Conservation (phyloP, 331 rosid species). For the Quercus phellos region DNA sequence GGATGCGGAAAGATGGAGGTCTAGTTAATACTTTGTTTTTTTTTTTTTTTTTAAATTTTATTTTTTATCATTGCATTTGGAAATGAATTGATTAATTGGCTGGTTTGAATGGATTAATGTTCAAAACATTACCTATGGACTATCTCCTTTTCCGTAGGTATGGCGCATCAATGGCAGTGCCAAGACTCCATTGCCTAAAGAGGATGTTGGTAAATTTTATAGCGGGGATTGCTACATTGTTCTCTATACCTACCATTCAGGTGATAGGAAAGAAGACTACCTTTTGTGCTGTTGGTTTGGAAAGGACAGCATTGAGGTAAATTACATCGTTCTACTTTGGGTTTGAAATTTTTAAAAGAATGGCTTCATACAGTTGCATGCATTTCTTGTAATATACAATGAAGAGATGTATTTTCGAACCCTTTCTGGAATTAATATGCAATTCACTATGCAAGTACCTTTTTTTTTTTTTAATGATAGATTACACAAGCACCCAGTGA, state of each 20-base stretch:
- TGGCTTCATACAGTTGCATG: not conserved
- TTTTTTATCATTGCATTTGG: slow-evolving; percentile 4
- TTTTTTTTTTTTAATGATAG: not conserved
- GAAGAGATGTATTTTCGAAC: not conserved
- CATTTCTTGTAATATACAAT: not conserved
- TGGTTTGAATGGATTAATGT: not conserved
- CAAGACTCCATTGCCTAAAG: slow-evolving; percentile 67
- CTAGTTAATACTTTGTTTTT: slow-evolving; percentile 6
- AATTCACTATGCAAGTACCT: not conserved
- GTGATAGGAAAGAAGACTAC: slow-evolving; percentile 95
- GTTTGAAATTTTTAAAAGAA: slow-evolving; percentile 13
- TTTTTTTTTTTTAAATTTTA: too few relatives aligned
- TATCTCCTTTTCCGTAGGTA: slow-evolving; percentile 42
- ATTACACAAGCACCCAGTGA: not conserved
- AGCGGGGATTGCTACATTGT: slow-evolving; percentile 94
- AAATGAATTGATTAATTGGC: slow-evolving; percentile 18
- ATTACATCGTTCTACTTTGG: slow-evolving; percentile 19
- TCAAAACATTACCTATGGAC: not conserved
- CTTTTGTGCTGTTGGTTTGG: slow-evolving; percentile 90
- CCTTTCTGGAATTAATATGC: not conserved
- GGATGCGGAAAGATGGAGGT: slow-evolving; percentile 99
- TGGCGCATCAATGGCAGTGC: slow-evolving; percentile 85
- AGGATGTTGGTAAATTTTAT: slow-evolving; percentile 82
- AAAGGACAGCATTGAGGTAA: slow-evolving; percentile 83
- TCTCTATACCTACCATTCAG: slow-evolving; percentile 78